Conservation (phyloP, 768 basidiomycete species). For the Leccinum disarticulatum region DNA sequence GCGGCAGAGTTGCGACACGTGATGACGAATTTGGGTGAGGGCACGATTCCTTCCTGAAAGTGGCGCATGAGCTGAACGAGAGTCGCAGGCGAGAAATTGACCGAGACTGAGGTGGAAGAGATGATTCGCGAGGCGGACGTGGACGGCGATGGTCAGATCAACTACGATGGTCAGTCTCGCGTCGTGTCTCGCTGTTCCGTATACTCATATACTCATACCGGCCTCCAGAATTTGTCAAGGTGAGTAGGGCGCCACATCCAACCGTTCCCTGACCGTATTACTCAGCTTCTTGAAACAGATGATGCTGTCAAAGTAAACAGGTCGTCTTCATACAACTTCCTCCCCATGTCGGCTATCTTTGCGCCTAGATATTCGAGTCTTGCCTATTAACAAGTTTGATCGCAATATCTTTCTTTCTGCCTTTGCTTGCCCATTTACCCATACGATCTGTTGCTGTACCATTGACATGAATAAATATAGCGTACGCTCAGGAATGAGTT, state of each 20-base stretch:
- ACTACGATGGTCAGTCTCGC: slow-evolving; percentile 65
- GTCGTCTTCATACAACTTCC: not conserved
- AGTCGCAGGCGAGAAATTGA: slow-evolving; percentile 74
- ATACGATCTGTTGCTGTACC: slow-evolving; percentile 1
- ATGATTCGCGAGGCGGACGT: slow-evolving; percentile 97
- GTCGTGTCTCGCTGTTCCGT: not conserved
- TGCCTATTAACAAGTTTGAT: not conserved
- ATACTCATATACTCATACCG: not conserved
- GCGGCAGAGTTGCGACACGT: slow-evolving; percentile 86
- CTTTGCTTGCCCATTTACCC: slow-evolving; percentile 11
- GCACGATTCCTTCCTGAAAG: not conserved
- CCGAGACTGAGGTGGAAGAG: slow-evolving; percentile 87
- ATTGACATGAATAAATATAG: not conserved
- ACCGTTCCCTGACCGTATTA: slow-evolving; percentile 4
- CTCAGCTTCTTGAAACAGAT: slow-evolving; percentile 43
- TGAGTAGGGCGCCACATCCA: slow-evolving; percentile 25
- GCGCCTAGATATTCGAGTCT: slow-evolving; percentile 3
- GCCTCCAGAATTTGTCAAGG: slow-evolving; percentile 72
- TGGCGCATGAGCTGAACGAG: slow-evolving; percentile 5
- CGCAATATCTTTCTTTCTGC: slow-evolving; percentile 2
- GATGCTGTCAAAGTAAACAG: slow-evolving; percentile 67
- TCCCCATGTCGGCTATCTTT: slow-evolving; percentile 17
- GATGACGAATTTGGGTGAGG: slow-evolving; percentile 85
- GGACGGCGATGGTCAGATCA: slow-evolving; percentile 93
- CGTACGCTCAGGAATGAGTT: not conserved